phyloP scores from a whole-genome alignment of 2,329 filamentous ascomycete species.

The Talaromyces sp. region DNA sequence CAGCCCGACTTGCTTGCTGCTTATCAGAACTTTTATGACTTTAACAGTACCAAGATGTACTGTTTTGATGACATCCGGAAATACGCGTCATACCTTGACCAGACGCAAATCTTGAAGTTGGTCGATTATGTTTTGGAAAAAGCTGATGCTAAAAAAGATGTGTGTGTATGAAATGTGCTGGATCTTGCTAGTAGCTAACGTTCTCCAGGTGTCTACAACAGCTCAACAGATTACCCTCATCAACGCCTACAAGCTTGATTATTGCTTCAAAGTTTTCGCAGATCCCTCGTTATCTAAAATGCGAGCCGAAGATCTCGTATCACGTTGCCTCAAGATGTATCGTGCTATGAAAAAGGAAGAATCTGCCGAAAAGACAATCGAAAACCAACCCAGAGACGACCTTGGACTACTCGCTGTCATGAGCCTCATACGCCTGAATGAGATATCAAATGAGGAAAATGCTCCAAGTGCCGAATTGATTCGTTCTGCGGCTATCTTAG shows the following conservation, averaged over 20 bases:
- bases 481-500: constrained; percentile 40
- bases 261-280: constrained; percentile 40
- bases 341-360: constrained; percentile 27
- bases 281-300: constrained; percentile 29
- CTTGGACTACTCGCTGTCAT: constrained; percentile 46
- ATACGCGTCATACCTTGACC: constrained; percentile 35
- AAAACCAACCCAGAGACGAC: constrained; percentile 46
- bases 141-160: constrained; percentile 25
- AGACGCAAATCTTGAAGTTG: constrained; percentile 29
- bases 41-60: constrained; percentile 44
- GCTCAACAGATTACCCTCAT: constrained; percentile 36
- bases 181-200: not conserved
- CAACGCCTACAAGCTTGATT: constrained; percentile 47
- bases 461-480: constrained; percentile 35
- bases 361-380: constrained; percentile 37
- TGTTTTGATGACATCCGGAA: constrained; percentile 46
- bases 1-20: constrained; percentile 36
- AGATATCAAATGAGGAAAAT: constrained; percentile 22
- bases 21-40: constrained; percentile 43
- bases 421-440: constrained; percentile 37
- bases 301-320: constrained; percentile 39
- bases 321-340: constrained; percentile 40
- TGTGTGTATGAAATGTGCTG: constrained; percentile 22
- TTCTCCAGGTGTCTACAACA: constrained; percentile 24
- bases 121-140: constrained; percentile 28